phyloP scores from a whole-genome alignment of 2,329 filamentous ascomycete genomes.

The Penicillium decumbens region DNA sequence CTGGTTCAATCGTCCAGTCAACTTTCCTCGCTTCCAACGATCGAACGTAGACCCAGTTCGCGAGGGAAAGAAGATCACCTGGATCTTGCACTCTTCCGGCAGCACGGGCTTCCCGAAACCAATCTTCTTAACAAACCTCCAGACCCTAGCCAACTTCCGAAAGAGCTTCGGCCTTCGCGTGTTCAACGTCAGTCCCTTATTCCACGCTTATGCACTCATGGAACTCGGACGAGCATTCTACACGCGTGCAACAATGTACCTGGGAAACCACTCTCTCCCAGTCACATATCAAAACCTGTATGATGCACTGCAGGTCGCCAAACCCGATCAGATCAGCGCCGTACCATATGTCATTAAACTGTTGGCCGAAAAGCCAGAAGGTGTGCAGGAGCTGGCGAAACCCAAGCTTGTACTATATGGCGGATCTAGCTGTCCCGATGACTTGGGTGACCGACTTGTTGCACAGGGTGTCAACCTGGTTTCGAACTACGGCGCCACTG shows the following conservation, averaged over 20 bases:
- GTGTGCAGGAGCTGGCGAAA: conserved; percentile 45
- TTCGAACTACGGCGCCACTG: conserved; percentile 50
- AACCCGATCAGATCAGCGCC: conserved; percentile 46
- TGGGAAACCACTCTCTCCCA: conserved; percentile 54
- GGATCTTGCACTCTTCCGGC: conserved; percentile 50
- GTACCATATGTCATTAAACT: conserved; percentile 64
- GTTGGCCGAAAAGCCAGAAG: conserved; percentile 54
- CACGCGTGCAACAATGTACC: conserved; percentile 46
- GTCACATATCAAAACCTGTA: conserved; percentile 50
- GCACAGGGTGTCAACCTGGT: conserved; percentile 47
- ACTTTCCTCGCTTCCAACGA: conserved; percentile 8
- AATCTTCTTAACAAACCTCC: conserved; percentile 53
- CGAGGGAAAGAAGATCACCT: conserved; percentile 36
- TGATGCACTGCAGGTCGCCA: conserved; percentile 20
- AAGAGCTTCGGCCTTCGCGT: conserved; percentile 45
- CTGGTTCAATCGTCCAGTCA: conserved; percentile 18
- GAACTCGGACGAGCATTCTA: conserved; percentile 52
- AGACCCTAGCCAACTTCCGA: conserved; percentile 47
- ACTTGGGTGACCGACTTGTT: conserved; percentile 53
- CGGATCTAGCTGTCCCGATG: conserved; percentile 56
- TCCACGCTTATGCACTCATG: conserved; percentile 56
- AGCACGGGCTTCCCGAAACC: conserved; percentile 61
- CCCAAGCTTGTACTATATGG: conserved; percentile 53
- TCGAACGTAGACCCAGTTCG: conserved; percentile 17
- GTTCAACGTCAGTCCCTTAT: conserved; percentile 55